Evolutionary conservation across 2,329 filamentous ascomycete species (phyloP).

Genomic region (Hymenoscyphus fructigenus): DNA sequence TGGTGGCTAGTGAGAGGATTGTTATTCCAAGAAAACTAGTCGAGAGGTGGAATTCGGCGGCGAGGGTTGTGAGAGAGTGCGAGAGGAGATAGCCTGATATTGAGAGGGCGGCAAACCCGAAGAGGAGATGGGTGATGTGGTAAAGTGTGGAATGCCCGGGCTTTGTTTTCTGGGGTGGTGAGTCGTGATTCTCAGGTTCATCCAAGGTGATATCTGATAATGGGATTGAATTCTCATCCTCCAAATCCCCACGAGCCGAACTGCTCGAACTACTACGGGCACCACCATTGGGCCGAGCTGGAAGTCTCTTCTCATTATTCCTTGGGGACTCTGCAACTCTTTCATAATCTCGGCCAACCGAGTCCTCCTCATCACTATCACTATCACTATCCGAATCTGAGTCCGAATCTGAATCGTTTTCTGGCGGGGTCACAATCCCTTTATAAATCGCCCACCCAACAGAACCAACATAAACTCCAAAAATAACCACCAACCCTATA

Average conservation of each 20-base stretch:
- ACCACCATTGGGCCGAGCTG: background rate
- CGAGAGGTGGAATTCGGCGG: constrained; percentile 43
- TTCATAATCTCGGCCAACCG: constrained; percentile 18
- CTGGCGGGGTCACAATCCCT: constrained; percentile 43
- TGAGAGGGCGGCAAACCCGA: constrained; percentile 45
- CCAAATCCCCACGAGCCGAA: background rate
- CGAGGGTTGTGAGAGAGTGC: constrained; percentile 43
- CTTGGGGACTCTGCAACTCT: background rate
- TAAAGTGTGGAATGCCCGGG: background rate
- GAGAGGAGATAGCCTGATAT: constrained; percentile 50
- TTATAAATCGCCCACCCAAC: constrained; percentile 47
- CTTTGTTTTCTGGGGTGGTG: background rate
- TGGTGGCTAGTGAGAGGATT: constrained; percentile 51
- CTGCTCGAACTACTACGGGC: background rate
- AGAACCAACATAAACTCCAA: constrained; percentile 45
- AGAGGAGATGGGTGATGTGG: constrained; percentile 32
- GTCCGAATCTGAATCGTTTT: constrained; percentile 40
- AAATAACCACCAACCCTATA: constrained; percentile 43
- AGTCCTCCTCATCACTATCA: constrained; percentile 29
- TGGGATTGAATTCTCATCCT: background rate
- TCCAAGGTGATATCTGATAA: background rate
- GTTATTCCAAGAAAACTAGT: constrained; percentile 48
- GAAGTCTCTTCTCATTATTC: background rate
- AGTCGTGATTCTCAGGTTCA: background rate
- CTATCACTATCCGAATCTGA: constrained; percentile 40